These are phyloP conservation scores for Pezicula radicicola DNA, from an alignment of 2,329 filamentous ascomycete species.

Conservation along the genomic window DNA sequence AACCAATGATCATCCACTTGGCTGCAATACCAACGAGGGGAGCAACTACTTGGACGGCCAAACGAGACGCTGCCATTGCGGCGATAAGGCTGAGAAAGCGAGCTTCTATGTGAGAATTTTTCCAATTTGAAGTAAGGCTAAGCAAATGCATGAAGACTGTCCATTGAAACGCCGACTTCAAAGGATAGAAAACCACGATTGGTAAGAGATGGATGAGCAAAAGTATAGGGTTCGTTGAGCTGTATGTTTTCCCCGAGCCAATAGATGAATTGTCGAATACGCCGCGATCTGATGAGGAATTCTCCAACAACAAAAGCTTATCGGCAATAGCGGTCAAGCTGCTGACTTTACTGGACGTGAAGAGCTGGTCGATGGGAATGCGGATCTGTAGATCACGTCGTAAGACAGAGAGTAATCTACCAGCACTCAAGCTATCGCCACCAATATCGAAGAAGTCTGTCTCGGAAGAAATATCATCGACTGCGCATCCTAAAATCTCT, in stretches of 20 bases:
- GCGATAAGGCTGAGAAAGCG: slow-evolving; percentile 47
- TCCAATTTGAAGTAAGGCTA: slow-evolving; percentile 36
- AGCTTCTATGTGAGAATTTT: slow-evolving; percentile 38
- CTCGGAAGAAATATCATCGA: slow-evolving; percentile 34
- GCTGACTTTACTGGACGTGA: slow-evolving; percentile 43
- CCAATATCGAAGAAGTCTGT: slow-evolving; percentile 51
- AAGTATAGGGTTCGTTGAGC: slow-evolving; percentile 46
- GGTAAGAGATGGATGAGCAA: slow-evolving; percentile 49
- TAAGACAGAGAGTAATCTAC: slow-evolving; percentile 46
- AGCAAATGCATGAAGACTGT: slow-evolving; percentile 47
- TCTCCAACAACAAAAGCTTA: not conserved
- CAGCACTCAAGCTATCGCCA: slow-evolving; percentile 52
- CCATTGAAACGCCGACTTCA: slow-evolving; percentile 49
- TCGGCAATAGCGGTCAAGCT: slow-evolving; percentile 8
- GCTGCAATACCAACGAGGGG: slow-evolving; percentile 45
- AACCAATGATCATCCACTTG: slow-evolving; percentile 54
- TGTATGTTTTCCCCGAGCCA: slow-evolving; percentile 38
- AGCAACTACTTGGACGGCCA: slow-evolving; percentile 34
- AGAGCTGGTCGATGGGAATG: slow-evolving; percentile 48
- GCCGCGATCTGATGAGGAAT: not conserved
- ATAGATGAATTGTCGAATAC: slow-evolving; percentile 17
- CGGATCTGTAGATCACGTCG: slow-evolving; percentile 44
- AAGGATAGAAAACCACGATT: slow-evolving; percentile 44
- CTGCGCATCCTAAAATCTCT: slow-evolving; percentile 37
- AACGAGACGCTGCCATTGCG: slow-evolving; percentile 39